These are phyloP conservation scores for Scedosporium apiospermum DNA, from an alignment of 2,329 filamentous ascomycete species.

Conservation along the genomic window DNA sequence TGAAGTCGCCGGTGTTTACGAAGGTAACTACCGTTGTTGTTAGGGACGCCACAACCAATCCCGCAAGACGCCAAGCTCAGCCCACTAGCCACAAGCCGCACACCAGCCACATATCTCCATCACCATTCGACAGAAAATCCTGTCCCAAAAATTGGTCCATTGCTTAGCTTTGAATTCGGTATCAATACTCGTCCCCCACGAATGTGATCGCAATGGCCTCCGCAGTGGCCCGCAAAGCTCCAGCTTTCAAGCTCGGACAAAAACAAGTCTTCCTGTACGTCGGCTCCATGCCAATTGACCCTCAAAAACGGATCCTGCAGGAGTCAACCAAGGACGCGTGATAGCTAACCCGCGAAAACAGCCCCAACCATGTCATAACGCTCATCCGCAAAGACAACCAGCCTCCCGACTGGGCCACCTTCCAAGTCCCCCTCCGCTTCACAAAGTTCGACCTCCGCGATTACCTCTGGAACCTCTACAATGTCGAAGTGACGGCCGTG, in stretches of 20 bases:
- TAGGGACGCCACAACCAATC: no score
- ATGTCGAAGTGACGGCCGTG: constrained; percentile 60
- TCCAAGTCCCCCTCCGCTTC: constrained; percentile 83
- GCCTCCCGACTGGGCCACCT: constrained; percentile 74
- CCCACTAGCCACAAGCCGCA: no score
- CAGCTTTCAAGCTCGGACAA: constrained; percentile 37
- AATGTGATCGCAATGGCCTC: constrained; percentile 26
- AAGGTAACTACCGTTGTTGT: no score
- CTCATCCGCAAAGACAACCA: constrained; percentile 64
- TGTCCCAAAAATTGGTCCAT: neutral
- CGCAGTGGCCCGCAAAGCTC: constrained; percentile 27
- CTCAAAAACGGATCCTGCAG: neutral
- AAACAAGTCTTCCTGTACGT: constrained; percentile 49
- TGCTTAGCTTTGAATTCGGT: neutral
- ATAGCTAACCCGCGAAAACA: constrained; percentile 24
- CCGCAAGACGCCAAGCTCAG: no score
- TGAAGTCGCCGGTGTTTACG: no score
- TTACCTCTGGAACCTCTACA: constrained; percentile 84
- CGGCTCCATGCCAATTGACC: neutral
- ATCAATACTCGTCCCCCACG: constrained; percentile 1
- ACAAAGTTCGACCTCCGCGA: constrained; percentile 95
- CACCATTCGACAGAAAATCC: neutral
- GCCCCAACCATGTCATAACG: constrained; percentile 72
- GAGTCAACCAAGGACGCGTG: neutral
- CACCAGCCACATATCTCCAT: no score